These are phyloP conservation scores for Cryphonectria radicalis DNA, from an alignment of 2,329 filamentous ascomycete species.

Conservation along the genomic window DNA sequence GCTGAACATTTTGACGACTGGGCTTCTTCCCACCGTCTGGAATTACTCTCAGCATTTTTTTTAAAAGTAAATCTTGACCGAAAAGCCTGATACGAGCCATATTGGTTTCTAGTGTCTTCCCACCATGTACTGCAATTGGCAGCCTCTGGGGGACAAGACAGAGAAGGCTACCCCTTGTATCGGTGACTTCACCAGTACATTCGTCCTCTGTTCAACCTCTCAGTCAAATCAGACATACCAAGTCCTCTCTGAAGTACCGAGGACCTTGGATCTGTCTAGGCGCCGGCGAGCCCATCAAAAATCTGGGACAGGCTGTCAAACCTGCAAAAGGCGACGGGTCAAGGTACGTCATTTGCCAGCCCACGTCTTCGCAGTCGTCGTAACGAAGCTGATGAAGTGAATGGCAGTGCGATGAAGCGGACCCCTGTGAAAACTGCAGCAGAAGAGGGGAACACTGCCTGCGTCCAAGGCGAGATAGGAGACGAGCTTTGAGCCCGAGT, in stretches of 20 bases:
- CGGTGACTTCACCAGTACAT: slow-evolving; percentile 4
- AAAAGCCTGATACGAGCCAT: neutral
- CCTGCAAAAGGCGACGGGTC: slow-evolving; percentile 34
- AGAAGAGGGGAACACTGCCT: slow-evolving; percentile 32
- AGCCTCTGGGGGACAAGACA: neutral
- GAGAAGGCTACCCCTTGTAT: neutral
- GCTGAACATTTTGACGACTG: neutral
- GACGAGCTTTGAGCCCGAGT: neutral
- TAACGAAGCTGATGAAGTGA: neutral
- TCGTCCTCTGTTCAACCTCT: neutral
- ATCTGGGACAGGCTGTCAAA: slow-evolving; percentile 33
- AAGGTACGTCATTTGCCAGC: slow-evolving; percentile 29
- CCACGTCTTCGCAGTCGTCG: too few species aligned
- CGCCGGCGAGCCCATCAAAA: slow-evolving; percentile 33
- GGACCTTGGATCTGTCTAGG: slow-evolving; percentile 17
- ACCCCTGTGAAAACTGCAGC: slow-evolving; percentile 31
- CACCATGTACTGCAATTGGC: neutral
- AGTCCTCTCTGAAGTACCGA: slow-evolving; percentile 9
- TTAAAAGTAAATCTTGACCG: neutral
- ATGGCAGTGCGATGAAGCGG: slow-evolving; percentile 32
- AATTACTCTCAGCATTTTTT: neutral
- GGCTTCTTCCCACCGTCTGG: neutral
- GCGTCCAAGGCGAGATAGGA: slow-evolving; percentile 8
- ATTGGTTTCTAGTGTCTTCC: neutral
- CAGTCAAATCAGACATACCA: neutral